Conservation (phyloP, 306 rosid genomes). For the Ziziphus jujuba region DNA sequence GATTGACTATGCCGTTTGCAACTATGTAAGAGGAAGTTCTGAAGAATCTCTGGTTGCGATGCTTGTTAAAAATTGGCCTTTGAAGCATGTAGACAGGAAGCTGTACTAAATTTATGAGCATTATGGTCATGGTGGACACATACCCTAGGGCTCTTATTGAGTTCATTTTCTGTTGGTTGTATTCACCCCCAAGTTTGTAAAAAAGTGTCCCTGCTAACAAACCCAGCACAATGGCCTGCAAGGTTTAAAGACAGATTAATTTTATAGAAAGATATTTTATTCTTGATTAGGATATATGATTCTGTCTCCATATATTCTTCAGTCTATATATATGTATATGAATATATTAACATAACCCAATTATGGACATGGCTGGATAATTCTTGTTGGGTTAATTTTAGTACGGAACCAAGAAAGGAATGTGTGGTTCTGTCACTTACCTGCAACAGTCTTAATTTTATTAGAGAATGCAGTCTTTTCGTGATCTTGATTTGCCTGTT, state of each 20-base stretch:
- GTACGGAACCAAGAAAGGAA: background rate
- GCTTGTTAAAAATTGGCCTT: slow-evolving; percentile 17
- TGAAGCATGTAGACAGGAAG: slow-evolving; percentile 16
- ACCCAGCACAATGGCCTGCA: slow-evolving; percentile 5
- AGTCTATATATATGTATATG: background rate
- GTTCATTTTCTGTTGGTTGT: slow-evolving; percentile 12
- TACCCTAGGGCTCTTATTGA: slow-evolving; percentile 11
- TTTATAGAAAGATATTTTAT: background rate
- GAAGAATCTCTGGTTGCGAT: slow-evolving; percentile 5
- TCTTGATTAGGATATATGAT: background rate
- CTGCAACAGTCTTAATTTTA: slow-evolving; percentile 11
- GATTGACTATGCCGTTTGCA: slow-evolving; percentile 6
- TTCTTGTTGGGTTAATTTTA: background rate
- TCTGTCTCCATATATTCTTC: background rate
- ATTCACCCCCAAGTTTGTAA: slow-evolving; percentile 7
- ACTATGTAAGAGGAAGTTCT: slow-evolving; percentile 6
- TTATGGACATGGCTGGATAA: background rate
- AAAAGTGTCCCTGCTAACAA: slow-evolving; percentile 2
- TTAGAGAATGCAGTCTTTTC: slow-evolving; percentile 5
- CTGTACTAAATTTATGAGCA: slow-evolving; percentile 7
- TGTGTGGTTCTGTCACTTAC: background rate
- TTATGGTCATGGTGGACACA: slow-evolving; percentile 5
- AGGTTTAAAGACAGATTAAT: background rate
- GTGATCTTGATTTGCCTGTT: slow-evolving; percentile 16
- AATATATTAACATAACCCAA: too few species aligned